Evolutionary conservation across 441 rosid genomes (phyloP).

Genomic region (Bruguiera hainesii): DNA sequence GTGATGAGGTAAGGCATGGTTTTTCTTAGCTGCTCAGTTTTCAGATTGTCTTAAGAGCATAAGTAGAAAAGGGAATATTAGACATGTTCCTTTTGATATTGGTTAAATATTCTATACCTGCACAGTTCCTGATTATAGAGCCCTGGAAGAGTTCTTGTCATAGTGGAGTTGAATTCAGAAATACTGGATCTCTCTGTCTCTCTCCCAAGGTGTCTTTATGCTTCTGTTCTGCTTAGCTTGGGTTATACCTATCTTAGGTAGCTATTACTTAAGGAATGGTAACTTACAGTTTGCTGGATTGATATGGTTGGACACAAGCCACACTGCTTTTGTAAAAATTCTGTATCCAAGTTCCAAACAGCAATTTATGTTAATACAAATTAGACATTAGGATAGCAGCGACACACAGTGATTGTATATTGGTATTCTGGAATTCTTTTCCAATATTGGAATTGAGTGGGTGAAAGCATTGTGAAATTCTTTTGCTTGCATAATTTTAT

Average conservation of each 20-base stretch:
- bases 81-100: neutral
- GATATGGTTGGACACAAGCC: too few relatives aligned
- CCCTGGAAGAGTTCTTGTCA: too few relatives aligned
- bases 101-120: too few relatives aligned
- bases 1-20: slow-evolving; percentile 61
- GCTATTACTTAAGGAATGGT: too few relatives aligned
- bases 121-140: too few relatives aligned
- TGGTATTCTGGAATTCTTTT: neutral
- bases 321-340: neutral
- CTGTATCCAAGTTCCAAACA: neutral
- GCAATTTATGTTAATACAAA: neutral
- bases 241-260: too few relatives aligned
- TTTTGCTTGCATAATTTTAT: too few relatives aligned
- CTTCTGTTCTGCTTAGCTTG: too few relatives aligned
- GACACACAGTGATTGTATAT: neutral
- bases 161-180: too few relatives aligned
- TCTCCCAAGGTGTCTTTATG: too few relatives aligned
- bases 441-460: neutral
- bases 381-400: neutral
- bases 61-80: neutral
- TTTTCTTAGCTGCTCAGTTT: neutral
- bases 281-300: too few relatives aligned
- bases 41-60: neutral
- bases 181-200: too few relatives aligned
- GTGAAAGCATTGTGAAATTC: neutral